Base-by-base conservation (phyloP, 306 rosid species). In the Senna tora region DNA sequence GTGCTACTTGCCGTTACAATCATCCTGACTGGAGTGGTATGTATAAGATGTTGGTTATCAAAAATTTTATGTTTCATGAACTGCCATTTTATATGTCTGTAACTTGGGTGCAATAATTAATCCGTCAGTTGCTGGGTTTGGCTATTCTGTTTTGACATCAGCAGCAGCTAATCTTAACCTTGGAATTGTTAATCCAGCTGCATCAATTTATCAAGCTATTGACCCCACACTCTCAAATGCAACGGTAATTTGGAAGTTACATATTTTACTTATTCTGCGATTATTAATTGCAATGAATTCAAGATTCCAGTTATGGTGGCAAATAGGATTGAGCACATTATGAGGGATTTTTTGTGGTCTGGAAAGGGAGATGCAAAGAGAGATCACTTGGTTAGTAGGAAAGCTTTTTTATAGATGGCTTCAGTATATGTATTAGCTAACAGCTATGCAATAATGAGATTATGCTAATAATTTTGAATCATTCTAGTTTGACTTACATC, bases 11-110 rank as follows among this genome's bases (percentile, higher is more conserved):
- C 78, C 96, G 98, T 81, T 94, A 94, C 91, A 91, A 79, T 82
- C 98, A 94, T 85, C 98, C 98, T 7, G 98, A 89, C 77, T 75
- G 89, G 69, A 80, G 56, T 71, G 96, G 98, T 94, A 89, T 63
- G 87, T 16, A 19, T 79, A 64, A 55, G 28, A 56, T 38, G 78
- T 67, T 75, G 73, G 42, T 20, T 79, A 30, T 78, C 78, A 36
- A 43, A 74, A 34, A 38, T 68, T 76, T 49, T 72, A 61, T 22
- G 63, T 68, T 74, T 73, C 36, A 52, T 71, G 66, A 55, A 41
- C 69, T 43, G 33, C 55, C 36, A 59, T 61, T 61, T 85, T 53
- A 65, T 55, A 47, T 33, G 60, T 65, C 66, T 34, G 16, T 74
- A 58, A 45, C 43, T 74, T 66, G 74, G 80, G 56, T 84, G 84